Evolutionary conservation across 1,284 basidiomycete species (phyloP), one percentile per base, ranked within the genome.

Genomic region (Gomphus bonarii): DNA sequence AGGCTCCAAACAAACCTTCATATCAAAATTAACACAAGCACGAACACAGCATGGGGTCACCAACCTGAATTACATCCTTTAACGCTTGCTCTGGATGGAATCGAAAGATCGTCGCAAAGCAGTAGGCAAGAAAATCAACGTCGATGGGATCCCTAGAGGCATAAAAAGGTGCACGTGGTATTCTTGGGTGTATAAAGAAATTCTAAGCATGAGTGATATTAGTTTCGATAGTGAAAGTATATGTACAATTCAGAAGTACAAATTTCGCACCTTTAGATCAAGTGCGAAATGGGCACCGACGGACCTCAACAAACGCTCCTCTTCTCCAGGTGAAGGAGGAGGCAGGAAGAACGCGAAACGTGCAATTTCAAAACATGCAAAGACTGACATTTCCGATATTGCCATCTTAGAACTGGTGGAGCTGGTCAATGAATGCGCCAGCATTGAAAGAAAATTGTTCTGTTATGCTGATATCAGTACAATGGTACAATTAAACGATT

Each of bases 121-220:
- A 82, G 63, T 91, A 86, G 1, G 85, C 82, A 62, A 87, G 82
- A 30, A 92, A 72, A 18, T 82, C 78, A 18, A 88, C 77, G 63
- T 94, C 89, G 40, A 90, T 80, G 54, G 88, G 82, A 0, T 88
- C 85, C 2, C 69, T 67, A 0, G 73, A 72, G 54, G 87, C 85
- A 77, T 83, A 89, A 68, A 88, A 88, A 2, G 84, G 78, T 61
- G 77, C 80, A 59, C 77, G 74, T 53, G 42, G 42, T 10, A 72
- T 71, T 48, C 72, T 65, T 59, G 75, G 75, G 58, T 75, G 75
- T 55, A 75, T 69, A 35, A 86, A 68, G 1, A 58, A 61, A 22
- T 59, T 42, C 38, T 31, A 16, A 30, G 3, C 16, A 50, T 50
- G 30, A 20, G 28, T 28, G 11, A 38, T 20, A 43, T 43, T 20